Conservation (phyloP, 2,329 filamentous ascomycete genomes). For the Xylariaceae sp. region DNA sequence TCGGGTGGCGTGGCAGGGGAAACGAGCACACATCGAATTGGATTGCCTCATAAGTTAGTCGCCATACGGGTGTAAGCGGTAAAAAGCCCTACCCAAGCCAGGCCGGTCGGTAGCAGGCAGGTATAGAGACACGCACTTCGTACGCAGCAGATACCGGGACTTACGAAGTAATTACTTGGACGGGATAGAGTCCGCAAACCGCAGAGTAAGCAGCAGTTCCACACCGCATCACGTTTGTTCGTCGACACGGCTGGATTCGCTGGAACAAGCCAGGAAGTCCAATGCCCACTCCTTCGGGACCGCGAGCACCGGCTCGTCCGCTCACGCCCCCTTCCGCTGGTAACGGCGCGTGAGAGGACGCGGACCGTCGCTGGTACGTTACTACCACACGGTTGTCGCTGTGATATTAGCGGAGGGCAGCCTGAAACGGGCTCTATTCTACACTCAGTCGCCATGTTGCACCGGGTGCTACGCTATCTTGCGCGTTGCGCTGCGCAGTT, state of each 20-base stretch:
- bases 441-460: not conserved
- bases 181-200: too few species aligned
- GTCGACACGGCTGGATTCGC: slow-evolving; percentile 3
- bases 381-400: too few species aligned
- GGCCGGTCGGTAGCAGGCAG: too few species aligned
- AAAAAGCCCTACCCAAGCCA: too few species aligned
- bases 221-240: slow-evolving; percentile 4
- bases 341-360: not conserved
- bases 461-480: not conserved
- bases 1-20: too few species aligned
- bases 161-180: too few species aligned
- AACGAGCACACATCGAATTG: too few species aligned
- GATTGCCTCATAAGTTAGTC: too few species aligned
- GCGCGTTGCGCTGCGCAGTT: not conserved
- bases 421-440: slow-evolving; percentile 17
- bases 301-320: slow-evolving; percentile 7
- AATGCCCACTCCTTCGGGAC: slow-evolving; percentile 20
- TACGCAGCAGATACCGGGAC: too few species aligned
- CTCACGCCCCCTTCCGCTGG: not conserved
- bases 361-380: not conserved
- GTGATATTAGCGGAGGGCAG: slow-evolving; percentile 14
- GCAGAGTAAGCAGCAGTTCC: too few species aligned
- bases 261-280: slow-evolving; percentile 13
- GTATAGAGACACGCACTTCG: too few species aligned
- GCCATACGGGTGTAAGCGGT: too few species aligned